phyloP scores from a whole-genome alignment of 1,284 basidiomycete species.

The Sanghuangporus baumii region DNA sequence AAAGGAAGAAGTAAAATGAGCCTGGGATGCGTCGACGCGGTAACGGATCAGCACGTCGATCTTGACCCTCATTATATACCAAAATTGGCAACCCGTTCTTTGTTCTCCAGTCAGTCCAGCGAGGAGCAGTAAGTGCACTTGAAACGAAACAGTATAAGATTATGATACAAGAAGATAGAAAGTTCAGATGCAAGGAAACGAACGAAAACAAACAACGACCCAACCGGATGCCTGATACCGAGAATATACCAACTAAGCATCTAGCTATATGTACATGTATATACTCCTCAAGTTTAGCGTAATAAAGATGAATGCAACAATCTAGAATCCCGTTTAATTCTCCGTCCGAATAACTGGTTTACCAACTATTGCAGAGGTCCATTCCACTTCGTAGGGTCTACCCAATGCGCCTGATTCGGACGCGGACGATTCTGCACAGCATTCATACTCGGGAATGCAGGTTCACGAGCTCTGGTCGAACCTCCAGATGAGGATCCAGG shows the following conservation, averaged over 20 bases:
- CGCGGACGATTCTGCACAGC: background rate
- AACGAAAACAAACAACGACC: too few relatives aligned
- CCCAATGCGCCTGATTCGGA: conserved; percentile 9
- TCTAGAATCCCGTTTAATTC: background rate
- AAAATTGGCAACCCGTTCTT: too few relatives aligned
- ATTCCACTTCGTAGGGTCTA: conserved; percentile 16
- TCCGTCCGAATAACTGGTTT: background rate
- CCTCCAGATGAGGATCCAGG: background rate
- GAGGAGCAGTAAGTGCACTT: too few relatives aligned
- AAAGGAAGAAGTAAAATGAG: too few relatives aligned
- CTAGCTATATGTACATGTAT: too few relatives aligned
- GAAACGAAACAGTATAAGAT: too few relatives aligned
- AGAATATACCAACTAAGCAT: background rate
- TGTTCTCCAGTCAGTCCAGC: too few relatives aligned
- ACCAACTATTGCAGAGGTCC: conserved; percentile 5
- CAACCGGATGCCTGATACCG: background rate
- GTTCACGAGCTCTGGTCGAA: background rate
- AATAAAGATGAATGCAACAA: background rate
- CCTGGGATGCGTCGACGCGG: too few relatives aligned
- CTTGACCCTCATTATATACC: too few relatives aligned
- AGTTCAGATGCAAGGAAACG: too few relatives aligned
- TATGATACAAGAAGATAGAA: too few relatives aligned
- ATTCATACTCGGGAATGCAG: background rate
- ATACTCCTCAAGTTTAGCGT: background rate
- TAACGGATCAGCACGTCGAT: too few relatives aligned